These are phyloP conservation scores for Cladophialophora yegresii DNA, from an alignment of 2,329 filamentous ascomycete genomes.

Conservation along the genomic window DNA sequence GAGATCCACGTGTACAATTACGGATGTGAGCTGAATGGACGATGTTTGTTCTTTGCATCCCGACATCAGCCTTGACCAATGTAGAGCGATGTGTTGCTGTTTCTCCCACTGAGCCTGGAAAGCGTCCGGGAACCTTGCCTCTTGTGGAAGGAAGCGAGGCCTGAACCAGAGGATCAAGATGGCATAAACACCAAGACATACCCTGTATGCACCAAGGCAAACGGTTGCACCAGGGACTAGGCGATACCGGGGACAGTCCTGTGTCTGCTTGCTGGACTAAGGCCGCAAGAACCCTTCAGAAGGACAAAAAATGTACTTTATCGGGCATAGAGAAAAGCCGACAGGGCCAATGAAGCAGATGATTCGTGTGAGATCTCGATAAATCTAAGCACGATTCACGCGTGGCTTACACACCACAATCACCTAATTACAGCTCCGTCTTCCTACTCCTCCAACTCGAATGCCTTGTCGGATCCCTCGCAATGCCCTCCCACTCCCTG, in stretches of 20 bases:
- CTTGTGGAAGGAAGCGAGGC: neutral
- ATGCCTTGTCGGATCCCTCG: constrained; percentile 21
- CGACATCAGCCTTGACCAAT: neutral
- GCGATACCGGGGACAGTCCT: neutral
- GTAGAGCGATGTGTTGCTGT: neutral
- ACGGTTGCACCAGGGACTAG: neutral
- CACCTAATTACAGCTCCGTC: neutral
- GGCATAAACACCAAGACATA: neutral
- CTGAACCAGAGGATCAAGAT: neutral
- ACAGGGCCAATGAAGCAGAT: neutral
- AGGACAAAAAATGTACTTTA: neutral
- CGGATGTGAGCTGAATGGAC: neutral
- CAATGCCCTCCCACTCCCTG: constrained; percentile 25
- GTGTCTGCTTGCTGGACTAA: neutral
- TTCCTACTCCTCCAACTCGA: constrained; percentile 32
- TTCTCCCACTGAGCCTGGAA: neutral
- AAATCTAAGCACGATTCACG: neutral
- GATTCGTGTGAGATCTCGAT: neutral
- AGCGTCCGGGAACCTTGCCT: neutral
- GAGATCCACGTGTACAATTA: neutral
- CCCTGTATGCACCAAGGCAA: neutral
- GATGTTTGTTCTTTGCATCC: neutral
- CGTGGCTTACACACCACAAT: neutral
- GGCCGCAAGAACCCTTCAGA: neutral
- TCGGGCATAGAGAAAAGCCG: neutral